A percentile compares a stretch with the other conserved stretches of the same genome.
These are phyloP conservation scores for Nigrospora sphaerica DNA, from an alignment of 2,329 filamentous ascomycete genomes.

Conservation along the genomic window DNA sequence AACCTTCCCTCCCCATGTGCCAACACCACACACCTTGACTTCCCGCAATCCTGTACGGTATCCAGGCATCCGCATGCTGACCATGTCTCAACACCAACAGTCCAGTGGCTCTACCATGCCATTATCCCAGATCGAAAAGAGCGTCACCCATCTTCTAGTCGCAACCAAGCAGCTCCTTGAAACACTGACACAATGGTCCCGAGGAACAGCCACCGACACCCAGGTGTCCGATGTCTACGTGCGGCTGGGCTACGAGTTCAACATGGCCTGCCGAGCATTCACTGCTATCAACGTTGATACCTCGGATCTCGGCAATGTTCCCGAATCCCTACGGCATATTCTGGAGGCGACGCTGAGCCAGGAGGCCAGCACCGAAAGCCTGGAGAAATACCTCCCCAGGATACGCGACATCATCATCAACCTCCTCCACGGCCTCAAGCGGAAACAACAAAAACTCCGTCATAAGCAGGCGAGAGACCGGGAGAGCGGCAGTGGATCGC, in stretches of 20 bases:
- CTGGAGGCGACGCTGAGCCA: constrained; percentile 95
- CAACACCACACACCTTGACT: no score
- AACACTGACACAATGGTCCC: constrained; percentile 96
- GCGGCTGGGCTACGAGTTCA: constrained; percentile 95
- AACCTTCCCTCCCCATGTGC: no score
- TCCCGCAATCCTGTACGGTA: no score
- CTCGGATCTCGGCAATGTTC: constrained; percentile 87
- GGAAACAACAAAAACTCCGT: constrained; percentile 85
- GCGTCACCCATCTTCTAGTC: constrained; percentile 93
- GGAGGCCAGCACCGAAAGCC: constrained; percentile 85
- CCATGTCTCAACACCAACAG: neutral
- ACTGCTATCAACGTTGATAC: constrained; percentile 96
- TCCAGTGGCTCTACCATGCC: constrained; percentile 61
- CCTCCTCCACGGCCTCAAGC: constrained; percentile 87
- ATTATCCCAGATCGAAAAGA: constrained; percentile 97
- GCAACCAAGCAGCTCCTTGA: constrained; percentile 97
- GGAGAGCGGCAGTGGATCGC: constrained; percentile 31
- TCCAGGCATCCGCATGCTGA: no score
- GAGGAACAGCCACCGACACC: constrained; percentile 81
- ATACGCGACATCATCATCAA: constrained; percentile 99
- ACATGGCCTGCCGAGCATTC: constrained; percentile 95
- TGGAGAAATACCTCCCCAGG: constrained; percentile 87
- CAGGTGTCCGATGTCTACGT: constrained; percentile 99
- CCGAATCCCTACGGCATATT: constrained; percentile 81
- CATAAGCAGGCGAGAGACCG: constrained; percentile 55